phyloP scores from a whole-genome alignment of 257 asterid genomes.

The Echites panduratus region DNA sequence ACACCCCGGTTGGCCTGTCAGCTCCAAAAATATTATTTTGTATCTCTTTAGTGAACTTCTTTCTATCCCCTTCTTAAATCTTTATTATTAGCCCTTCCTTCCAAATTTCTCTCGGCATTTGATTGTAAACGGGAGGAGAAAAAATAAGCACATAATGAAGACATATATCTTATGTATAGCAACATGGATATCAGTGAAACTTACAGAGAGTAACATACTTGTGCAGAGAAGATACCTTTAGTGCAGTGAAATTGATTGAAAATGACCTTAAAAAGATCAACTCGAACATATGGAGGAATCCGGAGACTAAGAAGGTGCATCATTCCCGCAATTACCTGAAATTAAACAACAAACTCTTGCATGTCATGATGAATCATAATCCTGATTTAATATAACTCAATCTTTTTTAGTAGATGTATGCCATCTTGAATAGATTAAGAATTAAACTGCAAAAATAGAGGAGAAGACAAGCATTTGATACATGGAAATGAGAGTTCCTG shows the following conservation, averaged over 20 bases:
- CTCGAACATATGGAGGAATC: conserved; percentile 72
- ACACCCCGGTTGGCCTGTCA: not conserved
- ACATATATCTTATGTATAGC: not conserved
- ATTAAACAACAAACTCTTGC: not conserved
- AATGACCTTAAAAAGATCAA: conserved; percentile 71
- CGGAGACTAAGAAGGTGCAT: conserved; percentile 57
- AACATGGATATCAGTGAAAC: not conserved
- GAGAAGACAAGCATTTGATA: not conserved
- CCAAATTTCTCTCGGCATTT: not conserved
- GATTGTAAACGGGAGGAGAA: not conserved
- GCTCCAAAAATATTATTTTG: not conserved
- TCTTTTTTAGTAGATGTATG: not conserved
- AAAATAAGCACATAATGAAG: not conserved
- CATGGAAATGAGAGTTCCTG: not conserved
- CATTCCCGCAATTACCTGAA: conserved; percentile 75
- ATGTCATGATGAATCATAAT: not conserved
- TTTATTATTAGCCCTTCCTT: not conserved
- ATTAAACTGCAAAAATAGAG: not conserved
- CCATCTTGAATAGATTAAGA: not conserved
- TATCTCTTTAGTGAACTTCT: not conserved
- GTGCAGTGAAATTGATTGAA: conserved; percentile 32
- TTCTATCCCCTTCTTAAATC: not conserved
- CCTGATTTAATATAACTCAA: not conserved
- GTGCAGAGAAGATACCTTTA: not conserved
- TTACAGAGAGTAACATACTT: not conserved